phyloP scores from a whole-genome alignment of 2,329 filamentous ascomycete species.

The Penicillium sp. region DNA sequence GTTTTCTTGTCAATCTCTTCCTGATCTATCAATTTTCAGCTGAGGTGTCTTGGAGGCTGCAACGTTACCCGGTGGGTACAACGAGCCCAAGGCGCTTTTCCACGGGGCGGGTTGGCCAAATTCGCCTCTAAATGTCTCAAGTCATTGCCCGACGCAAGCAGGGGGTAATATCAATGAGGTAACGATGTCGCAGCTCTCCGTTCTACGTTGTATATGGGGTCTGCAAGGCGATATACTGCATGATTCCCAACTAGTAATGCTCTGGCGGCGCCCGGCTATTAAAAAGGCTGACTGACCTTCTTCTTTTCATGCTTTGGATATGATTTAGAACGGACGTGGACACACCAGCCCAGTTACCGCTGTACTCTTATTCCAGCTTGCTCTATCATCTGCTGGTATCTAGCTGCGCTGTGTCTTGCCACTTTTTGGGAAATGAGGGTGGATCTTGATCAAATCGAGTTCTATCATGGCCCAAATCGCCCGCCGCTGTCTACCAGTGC shows the following conservation, averaged over 20 bases:
- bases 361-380: background rate
- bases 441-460: slow-evolving; percentile 13
- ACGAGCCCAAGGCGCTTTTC: slow-evolving; percentile 2
- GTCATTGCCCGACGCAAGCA: background rate
- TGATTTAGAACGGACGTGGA: background rate
- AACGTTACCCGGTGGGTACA: slow-evolving; percentile 1
- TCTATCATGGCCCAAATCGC: slow-evolving; percentile 9
- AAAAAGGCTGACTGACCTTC: background rate
- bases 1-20: slow-evolving; percentile 5
- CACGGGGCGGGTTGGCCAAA: background rate
- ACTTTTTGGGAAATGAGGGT: slow-evolving; percentile 8
- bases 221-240: slow-evolving; percentile 2
- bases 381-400: slow-evolving; percentile 3
- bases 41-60: slow-evolving; percentile 1
- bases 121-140: background rate
- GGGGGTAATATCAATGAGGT: slow-evolving; percentile 1
- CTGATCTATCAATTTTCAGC: slow-evolving; percentile 1
- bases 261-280: slow-evolving; percentile 2
- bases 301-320: background rate
- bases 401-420: slow-evolving; percentile 1
- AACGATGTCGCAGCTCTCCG: slow-evolving; percentile 1
- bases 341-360: slow-evolving; percentile 1
- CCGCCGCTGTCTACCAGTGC: slow-evolving; percentile 3
- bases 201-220: background rate
- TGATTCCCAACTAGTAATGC: slow-evolving; percentile 3